Conservation (phyloP, 495 filamentous ascomycete genomes). For the Xylaria sp. region DNA sequence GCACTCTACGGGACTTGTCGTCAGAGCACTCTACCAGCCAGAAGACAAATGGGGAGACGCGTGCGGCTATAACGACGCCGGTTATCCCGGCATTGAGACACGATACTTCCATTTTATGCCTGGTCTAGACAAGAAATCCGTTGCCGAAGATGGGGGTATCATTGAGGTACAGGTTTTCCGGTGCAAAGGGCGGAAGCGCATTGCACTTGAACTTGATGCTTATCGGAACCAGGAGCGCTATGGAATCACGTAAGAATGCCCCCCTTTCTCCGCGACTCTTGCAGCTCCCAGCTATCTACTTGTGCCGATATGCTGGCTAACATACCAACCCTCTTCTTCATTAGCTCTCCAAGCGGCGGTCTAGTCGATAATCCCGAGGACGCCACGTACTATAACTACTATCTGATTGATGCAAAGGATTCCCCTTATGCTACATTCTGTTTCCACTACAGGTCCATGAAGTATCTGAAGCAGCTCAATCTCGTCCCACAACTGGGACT, state of each 20-base stretch:
- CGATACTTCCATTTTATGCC: constrained; percentile 52
- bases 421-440: constrained; percentile 55
- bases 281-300: background rate
- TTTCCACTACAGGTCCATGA: constrained; percentile 57
- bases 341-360: constrained; percentile 52
- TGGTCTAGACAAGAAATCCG: constrained; percentile 41
- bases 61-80: background rate
- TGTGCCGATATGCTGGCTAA: background rate
- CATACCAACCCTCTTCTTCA: constrained; percentile 18
- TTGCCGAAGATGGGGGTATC: constrained; percentile 57
- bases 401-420: constrained; percentile 55
- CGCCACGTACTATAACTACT: constrained; percentile 53
- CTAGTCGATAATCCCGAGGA: constrained; percentile 57
- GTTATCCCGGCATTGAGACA: constrained; percentile 45
- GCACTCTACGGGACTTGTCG: constrained; percentile 44
- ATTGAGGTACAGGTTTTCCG: constrained; percentile 60
- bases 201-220: constrained; percentile 43
- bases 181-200: constrained; percentile 45
- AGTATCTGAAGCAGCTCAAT: constrained; percentile 51
- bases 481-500: constrained; percentile 37
- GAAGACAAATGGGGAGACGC: constrained; percentile 33
- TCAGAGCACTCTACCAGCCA: constrained; percentile 54
- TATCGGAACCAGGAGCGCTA: constrained; percentile 51
- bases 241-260: constrained; percentile 53
- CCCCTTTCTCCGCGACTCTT: background rate